Percentiles rank a stretch among this genome's conserved stretches.
These are phyloP conservation scores for Paraurostyla sp. DNA, from an alignment of 73 alveolate genomes.

Conservation along the genomic window DNA sequence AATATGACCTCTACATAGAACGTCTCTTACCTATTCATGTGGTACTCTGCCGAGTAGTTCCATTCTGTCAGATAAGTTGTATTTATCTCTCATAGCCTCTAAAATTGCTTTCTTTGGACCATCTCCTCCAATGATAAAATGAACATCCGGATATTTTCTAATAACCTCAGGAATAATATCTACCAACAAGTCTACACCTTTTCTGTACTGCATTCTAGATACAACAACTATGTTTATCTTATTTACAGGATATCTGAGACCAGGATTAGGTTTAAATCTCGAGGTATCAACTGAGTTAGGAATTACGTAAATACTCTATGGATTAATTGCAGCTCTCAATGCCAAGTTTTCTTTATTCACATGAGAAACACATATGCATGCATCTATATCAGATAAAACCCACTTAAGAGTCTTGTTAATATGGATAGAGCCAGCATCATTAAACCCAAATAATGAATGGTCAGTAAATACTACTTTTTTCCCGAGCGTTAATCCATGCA, in stretches of 20 bases:
- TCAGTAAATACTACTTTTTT: slow-evolving; percentile 97
- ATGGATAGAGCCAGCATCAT: slow-evolving; percentile 96
- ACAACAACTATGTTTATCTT: slow-evolving; percentile 96
- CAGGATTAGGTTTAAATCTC: slow-evolving; percentile 96
- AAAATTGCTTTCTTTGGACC: slow-evolving; percentile 97
- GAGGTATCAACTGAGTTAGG: slow-evolving; percentile 98
- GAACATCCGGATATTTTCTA: slow-evolving; percentile 91
- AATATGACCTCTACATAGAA: slow-evolving; percentile 96
- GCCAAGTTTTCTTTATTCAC: slow-evolving; percentile 96
- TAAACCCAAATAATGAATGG: slow-evolving; percentile 98
- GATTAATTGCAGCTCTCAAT: slow-evolving; percentile 95
- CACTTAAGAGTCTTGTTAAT: slow-evolving; percentile 90
- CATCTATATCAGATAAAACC: slow-evolving; percentile 92
- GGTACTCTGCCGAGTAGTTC: slow-evolving; percentile 96
- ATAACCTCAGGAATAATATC: slow-evolving; percentile 98
- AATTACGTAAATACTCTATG: slow-evolving; percentile 92
- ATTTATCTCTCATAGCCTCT: slow-evolving; percentile 95
- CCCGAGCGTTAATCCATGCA: slow-evolving; percentile 93
- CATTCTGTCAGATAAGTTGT: slow-evolving; percentile 88
- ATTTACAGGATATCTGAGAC: slow-evolving; percentile 88
- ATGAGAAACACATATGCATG: slow-evolving; percentile 98
- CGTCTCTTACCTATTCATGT: slow-evolving; percentile 95
- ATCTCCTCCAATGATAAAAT: slow-evolving; percentile 98
- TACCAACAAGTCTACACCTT: slow-evolving; percentile 98
- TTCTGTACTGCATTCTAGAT: slow-evolving; percentile 97